These are phyloP conservation scores for Mortierella sp. DNA, from an alignment of 371 early-diverging fungal genomes.

Conservation along the genomic window DNA sequence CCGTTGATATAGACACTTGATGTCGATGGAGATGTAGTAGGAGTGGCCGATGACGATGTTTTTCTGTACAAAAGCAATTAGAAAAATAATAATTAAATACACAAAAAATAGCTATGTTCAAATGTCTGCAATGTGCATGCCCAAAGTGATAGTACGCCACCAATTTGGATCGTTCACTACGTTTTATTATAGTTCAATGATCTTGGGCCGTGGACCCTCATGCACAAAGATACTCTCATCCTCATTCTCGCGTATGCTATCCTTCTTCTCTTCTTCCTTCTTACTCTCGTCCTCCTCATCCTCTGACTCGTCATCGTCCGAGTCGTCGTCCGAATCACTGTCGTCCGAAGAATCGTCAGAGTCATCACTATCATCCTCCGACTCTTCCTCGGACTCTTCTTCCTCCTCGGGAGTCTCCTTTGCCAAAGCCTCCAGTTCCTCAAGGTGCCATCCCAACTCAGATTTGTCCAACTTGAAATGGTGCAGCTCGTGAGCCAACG, in stretches of 20 bases:
- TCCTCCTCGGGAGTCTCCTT: conserved; percentile 58
- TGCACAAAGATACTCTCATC: conserved; percentile 49
- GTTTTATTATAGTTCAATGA: conserved; percentile 33
- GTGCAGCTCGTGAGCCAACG: conserved; percentile 86
- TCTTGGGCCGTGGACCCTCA: conserved; percentile 50
- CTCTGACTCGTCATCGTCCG: conserved; percentile 22
- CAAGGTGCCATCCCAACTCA: conserved; percentile 81
- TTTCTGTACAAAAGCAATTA: conserved; percentile 4
- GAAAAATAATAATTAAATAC: background rate
- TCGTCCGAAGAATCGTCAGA: conserved; percentile 18
- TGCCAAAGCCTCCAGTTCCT: conserved; percentile 78
- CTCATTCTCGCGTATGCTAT: background rate
- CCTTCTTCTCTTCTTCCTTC: background rate
- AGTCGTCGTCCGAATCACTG: conserved; percentile 35
- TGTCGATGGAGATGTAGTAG: conserved; percentile 33
- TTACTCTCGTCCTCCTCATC: conserved; percentile 12
- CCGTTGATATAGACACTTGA: conserved; percentile 25
- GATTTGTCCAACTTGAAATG: conserved; percentile 76
- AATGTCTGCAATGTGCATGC: background rate
- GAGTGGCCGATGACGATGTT: background rate
- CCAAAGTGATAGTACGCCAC: background rate
- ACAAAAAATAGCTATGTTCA: background rate
- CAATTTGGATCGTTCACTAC: background rate
- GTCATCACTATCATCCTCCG: conserved; percentile 22
- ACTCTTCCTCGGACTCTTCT: conserved; percentile 26